These are phyloP conservation scores for Russula abietina DNA, from an alignment of 768 basidiomycete genomes.

Conservation along the genomic window DNA sequence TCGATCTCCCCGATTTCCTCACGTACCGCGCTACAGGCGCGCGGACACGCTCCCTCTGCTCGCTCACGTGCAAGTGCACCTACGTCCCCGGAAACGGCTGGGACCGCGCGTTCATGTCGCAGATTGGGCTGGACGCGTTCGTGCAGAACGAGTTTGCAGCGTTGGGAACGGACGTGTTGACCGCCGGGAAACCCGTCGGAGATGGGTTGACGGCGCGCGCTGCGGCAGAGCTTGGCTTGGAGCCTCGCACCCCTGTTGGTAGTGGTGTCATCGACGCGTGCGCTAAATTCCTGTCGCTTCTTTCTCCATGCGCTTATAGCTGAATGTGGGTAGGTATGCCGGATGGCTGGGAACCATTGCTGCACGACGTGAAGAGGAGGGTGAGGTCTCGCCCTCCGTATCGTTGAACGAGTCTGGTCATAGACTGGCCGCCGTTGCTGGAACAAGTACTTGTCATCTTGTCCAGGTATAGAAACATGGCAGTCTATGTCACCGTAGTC, in stretches of 20 bases:
- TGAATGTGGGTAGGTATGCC: constrained; percentile 54
- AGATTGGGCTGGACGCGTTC: constrained; percentile 74
- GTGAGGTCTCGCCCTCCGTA: constrained; percentile 41
- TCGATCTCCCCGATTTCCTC: constrained; percentile 91
- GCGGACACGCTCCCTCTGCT: constrained; percentile 79
- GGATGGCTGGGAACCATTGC: constrained; percentile 97
- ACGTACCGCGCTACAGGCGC: constrained; percentile 83
- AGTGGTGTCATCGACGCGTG: constrained; percentile 95
- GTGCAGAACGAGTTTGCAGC: constrained; percentile 71
- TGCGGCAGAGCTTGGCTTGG: constrained; percentile 78
- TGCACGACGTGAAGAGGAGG: constrained; percentile 54
- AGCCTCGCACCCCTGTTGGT: constrained; percentile 85
- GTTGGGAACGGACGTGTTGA: constrained; percentile 53
- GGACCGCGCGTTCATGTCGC: constrained; percentile 80
- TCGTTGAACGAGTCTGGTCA: constrained; percentile 76
- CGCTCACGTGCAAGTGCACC: constrained; percentile 93
- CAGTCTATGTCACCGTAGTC: no score
- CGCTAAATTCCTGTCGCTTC: constrained; percentile 27
- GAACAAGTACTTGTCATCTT: constrained; percentile 94
- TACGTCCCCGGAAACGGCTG: constrained; percentile 85
- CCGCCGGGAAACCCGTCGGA: constrained; percentile 84
- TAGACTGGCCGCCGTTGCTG: constrained; percentile 87
- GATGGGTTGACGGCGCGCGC: constrained; percentile 70
- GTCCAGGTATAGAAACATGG: constrained; percentile 54
- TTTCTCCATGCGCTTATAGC: neutral